Conservation (phyloP, 768 basidiomycete species). For the Naganishia randhawae region DNA sequence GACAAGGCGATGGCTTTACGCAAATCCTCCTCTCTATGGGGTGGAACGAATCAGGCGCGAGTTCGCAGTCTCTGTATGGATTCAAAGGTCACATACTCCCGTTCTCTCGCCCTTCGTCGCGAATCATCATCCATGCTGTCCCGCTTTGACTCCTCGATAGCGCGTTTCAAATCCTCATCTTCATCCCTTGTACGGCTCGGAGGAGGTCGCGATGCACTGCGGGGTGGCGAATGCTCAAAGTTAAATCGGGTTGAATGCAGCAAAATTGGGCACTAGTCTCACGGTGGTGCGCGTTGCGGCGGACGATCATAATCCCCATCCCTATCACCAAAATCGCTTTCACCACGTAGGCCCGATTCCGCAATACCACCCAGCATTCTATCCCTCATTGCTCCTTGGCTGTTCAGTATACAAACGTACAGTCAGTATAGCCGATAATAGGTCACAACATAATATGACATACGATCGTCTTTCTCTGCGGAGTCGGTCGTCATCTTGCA, state of each 20-base stretch:
- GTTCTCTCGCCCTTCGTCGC: conserved; percentile 51
- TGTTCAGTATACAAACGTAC: conserved; percentile 28
- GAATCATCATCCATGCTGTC: conserved; percentile 66
- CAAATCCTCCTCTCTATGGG: conserved; percentile 69
- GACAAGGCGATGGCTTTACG: conserved; percentile 76
- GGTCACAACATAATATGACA: not conserved
- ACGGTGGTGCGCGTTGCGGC: conserved; percentile 17
- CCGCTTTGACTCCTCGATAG: conserved; percentile 86
- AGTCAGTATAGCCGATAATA: not conserved
- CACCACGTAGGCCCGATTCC: conserved; percentile 49
- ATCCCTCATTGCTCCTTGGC: conserved; percentile 86
- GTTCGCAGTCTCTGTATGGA: not conserved
- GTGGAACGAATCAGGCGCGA: no score
- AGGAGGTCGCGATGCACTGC: conserved; percentile 22
- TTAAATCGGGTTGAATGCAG: no score
- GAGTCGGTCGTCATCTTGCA: conserved; percentile 78
- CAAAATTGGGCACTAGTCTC: not conserved
- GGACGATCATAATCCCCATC: conserved; percentile 19
- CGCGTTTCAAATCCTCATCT: conserved; percentile 77
- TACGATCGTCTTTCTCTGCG: conserved; percentile 69
- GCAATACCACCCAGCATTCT: conserved; percentile 72
- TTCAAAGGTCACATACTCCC: conserved; percentile 52
- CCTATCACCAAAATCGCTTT: conserved; percentile 43
- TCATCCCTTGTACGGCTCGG: conserved; percentile 51
- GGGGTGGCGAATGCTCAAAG: no score